phyloP scores from a whole-genome alignment of 257 asterid genomes.

The Echium plantagineum region DNA sequence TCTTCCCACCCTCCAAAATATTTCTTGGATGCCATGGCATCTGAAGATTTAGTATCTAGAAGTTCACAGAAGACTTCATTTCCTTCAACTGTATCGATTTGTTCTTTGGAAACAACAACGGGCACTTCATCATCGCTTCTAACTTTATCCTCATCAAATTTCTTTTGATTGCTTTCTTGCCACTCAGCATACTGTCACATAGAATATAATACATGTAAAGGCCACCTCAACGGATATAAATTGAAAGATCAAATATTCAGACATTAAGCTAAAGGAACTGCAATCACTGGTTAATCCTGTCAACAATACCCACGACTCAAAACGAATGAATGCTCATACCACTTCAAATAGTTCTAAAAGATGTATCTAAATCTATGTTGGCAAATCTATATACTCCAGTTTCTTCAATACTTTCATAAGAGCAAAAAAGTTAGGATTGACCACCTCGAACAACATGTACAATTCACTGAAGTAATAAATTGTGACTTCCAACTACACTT shows the following conservation, averaged over 20 bases:
- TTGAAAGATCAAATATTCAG: too few species aligned
- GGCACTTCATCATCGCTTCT: constrained; percentile 13
- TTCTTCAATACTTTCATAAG: background rate
- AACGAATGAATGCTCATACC: too few species aligned
- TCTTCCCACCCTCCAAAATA: too few species aligned
- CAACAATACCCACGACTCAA: too few species aligned
- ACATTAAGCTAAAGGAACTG: too few species aligned
- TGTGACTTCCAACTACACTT: background rate
- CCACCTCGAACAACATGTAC: background rate
- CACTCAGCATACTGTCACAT: constrained; percentile 23
- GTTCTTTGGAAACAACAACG: constrained; percentile 15
- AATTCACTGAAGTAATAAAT: too few species aligned
- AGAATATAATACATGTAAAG: constrained; percentile 3
- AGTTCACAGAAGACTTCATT: constrained; percentile 9
- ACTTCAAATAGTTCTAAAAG: too few species aligned
- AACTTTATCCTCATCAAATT: constrained; percentile 13
- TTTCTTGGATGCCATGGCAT: constrained; percentile 1
- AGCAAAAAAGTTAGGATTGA: background rate
- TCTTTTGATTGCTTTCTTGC: constrained; percentile 17
- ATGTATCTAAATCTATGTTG: too few species aligned
- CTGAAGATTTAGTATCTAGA: constrained; percentile 9
- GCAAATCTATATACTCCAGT: too few species aligned
- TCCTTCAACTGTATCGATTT: constrained; percentile 11
- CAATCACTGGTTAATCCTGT: too few species aligned
- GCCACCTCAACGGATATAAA: background rate